These are phyloP conservation scores for Volvariella volvacea DNA, from an alignment of 1,284 basidiomycete genomes.

Conservation along the genomic window DNA sequence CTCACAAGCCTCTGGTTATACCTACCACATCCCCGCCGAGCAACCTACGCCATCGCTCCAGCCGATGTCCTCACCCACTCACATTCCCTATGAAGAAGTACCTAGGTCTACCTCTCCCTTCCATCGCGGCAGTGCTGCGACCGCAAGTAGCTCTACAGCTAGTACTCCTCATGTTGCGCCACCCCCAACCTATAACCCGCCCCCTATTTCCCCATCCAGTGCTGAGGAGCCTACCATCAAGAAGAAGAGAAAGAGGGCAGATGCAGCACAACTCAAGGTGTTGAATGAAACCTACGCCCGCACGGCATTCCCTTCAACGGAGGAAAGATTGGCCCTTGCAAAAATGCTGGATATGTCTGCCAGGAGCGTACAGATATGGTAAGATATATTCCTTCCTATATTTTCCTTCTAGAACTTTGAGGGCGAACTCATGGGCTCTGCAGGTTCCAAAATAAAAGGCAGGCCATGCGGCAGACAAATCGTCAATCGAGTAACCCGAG, in stretches of 20 bases:
- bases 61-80: background rate
- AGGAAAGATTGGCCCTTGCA: slow-evolving; percentile 72
- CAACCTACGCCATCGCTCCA: background rate
- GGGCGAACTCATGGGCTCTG: slow-evolving; percentile 13
- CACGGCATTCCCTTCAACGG: slow-evolving; percentile 79
- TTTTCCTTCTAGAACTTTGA: too few relatives aligned
- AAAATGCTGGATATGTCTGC: slow-evolving; percentile 75
- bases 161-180: background rate
- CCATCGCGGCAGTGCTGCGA: background rate
- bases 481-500: slow-evolving; percentile 47
- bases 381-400: slow-evolving; percentile 18
- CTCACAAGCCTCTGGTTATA: background rate
- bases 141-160: background rate
- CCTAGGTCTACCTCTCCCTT: background rate
- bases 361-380: slow-evolving; percentile 83
- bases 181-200: slow-evolving; percentile 13
- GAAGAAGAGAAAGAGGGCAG: slow-evolving; percentile 81
- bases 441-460: slow-evolving; percentile 84
- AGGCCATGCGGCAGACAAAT: slow-evolving; percentile 70
- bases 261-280: slow-evolving; percentile 69
- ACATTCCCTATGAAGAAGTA: background rate
- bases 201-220: slow-evolving; percentile 28
- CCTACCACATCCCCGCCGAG: background rate
- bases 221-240: slow-evolving; percentile 63
- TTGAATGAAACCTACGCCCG: slow-evolving; percentile 73